These are phyloP conservation scores for Eutrema japonicum DNA, from an alignment of 345 rosid genomes.

Conservation along the genomic window DNA sequence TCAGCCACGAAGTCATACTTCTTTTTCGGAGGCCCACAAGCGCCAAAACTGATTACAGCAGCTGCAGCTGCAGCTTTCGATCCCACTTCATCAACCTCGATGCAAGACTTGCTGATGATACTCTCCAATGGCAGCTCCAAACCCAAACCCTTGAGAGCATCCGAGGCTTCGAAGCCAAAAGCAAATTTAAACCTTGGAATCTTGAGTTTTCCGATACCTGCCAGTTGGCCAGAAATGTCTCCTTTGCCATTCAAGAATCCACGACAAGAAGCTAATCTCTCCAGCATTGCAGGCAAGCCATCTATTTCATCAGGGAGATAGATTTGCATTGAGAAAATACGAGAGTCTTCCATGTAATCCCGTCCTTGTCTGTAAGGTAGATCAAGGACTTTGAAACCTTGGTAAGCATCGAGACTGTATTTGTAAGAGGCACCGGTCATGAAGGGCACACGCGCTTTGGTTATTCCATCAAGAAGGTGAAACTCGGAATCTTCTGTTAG, in stretches of 20 bases:
- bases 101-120: conserved; percentile 33
- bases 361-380: conserved; percentile 4
- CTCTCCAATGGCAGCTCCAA: background rate
- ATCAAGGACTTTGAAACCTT: conserved; percentile 26
- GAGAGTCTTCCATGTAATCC: background rate
- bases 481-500: conserved; percentile 22
- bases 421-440: background rate
- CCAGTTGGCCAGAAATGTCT: background rate
- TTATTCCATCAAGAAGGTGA: conserved; percentile 30
- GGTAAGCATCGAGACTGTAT: background rate
- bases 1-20: conserved; percentile 37
- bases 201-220: background rate
- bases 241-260: background rate
- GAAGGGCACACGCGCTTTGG: conserved; percentile 35
- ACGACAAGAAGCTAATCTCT: conserved; percentile 19
- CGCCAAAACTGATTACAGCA: accelerated
- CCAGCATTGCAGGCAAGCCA: conserved; percentile 31
- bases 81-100: conserved; percentile 40
- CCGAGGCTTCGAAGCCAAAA: conserved; percentile 21
- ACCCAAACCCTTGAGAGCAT: conserved; percentile 28
- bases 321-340: conserved; percentile 7
- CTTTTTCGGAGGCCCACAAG: background rate
- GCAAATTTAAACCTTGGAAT: conserved; percentile 29
- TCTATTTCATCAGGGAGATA: conserved; percentile 35
- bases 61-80: conserved; percentile 32